These are phyloP conservation scores for Chiua sp. DNA, from an alignment of 1,284 basidiomycete species.

Conservation along the genomic window DNA sequence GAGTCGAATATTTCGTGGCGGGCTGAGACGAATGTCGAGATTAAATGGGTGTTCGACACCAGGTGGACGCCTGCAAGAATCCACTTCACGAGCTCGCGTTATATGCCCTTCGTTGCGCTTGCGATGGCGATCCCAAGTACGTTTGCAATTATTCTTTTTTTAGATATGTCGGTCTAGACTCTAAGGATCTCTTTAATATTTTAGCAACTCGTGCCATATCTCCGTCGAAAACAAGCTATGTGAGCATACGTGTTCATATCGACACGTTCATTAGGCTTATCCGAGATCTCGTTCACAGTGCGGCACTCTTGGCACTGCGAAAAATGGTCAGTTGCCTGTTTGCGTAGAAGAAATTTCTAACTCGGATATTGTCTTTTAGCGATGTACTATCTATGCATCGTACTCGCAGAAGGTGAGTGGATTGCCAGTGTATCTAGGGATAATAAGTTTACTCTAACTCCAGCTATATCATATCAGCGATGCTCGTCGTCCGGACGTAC, in stretches of 20 bases:
- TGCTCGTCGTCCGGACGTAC: slow-evolving; percentile 30
- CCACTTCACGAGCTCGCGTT: slow-evolving; percentile 25
- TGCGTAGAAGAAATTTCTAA: background rate
- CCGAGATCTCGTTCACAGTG: slow-evolving; percentile 9
- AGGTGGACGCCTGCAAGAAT: slow-evolving; percentile 24
- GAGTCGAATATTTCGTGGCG: background rate
- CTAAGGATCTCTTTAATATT: background rate
- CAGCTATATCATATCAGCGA: slow-evolving; percentile 9
- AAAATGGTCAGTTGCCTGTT: slow-evolving; percentile 4
- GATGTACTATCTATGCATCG: slow-evolving; percentile 23
- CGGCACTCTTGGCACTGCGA: slow-evolving; percentile 16
- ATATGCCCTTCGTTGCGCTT: slow-evolving; percentile 29
- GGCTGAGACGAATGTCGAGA: slow-evolving; percentile 6
- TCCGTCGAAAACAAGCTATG: slow-evolving; percentile 8
- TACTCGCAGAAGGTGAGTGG: slow-evolving; percentile 24
- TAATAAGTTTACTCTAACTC: background rate
- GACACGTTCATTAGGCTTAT: slow-evolving; percentile 1
- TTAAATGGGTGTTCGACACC: slow-evolving; percentile 20
- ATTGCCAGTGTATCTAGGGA: too few species aligned
- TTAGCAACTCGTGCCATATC: slow-evolving; percentile 11
- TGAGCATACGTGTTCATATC: background rate
- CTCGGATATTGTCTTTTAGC: slow-evolving; percentile 6
- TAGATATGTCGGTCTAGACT: too few species aligned
- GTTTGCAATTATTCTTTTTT: background rate
- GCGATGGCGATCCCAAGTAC: slow-evolving; percentile 22